Evolutionary conservation across 768 basidiomycete species (phyloP).

Genomic region (Rhodotorula kratochvilovae): DNA sequence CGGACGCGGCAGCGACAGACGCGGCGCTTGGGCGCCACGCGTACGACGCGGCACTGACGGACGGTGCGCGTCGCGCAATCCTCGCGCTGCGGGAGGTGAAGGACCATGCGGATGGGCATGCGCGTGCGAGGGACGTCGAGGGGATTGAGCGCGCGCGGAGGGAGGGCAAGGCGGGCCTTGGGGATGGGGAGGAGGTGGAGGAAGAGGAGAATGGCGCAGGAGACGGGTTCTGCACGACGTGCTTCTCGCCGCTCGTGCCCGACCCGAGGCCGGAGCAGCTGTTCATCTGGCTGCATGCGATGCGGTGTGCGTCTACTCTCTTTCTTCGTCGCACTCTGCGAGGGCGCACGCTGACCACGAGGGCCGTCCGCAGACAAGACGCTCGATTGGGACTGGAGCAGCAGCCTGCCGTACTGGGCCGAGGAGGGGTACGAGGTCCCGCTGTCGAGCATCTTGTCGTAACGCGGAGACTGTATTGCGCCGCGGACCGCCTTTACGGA

Average conservation of each 20-base stretch:
- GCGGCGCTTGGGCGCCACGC: slow-evolving; percentile 23
- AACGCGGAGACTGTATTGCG: too few relatives aligned
- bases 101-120: slow-evolving; percentile 85
- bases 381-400: slow-evolving; percentile 74
- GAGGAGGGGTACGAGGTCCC: slow-evolving; percentile 46
- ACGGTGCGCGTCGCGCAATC: slow-evolving; percentile 72
- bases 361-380: slow-evolving; percentile 55
- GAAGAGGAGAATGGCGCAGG: neutral
- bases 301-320: slow-evolving; percentile 53
- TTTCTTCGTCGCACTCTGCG: slow-evolving; percentile 80
- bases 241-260: slow-evolving; percentile 84
- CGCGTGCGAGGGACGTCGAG: slow-evolving; percentile 78
- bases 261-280: slow-evolving; percentile 88
- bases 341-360: slow-evolving; percentile 23
- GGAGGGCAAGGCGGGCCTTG: neutral
- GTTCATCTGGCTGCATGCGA: slow-evolving; percentile 92
- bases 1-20: neutral
- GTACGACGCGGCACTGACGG: slow-evolving; percentile 68
- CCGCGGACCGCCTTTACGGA: too few relatives aligned
- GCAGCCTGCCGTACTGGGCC: slow-evolving; percentile 87
- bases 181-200: neutral
- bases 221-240: slow-evolving; percentile 70
- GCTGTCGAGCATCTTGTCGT: slow-evolving; percentile 13
- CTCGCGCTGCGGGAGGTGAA: slow-evolving; percentile 75
- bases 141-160: slow-evolving; percentile 49